Evolutionary conservation across 1,284 basidiomycete genomes (phyloP).

Genomic region (Entoloma clypeatum): DNA sequence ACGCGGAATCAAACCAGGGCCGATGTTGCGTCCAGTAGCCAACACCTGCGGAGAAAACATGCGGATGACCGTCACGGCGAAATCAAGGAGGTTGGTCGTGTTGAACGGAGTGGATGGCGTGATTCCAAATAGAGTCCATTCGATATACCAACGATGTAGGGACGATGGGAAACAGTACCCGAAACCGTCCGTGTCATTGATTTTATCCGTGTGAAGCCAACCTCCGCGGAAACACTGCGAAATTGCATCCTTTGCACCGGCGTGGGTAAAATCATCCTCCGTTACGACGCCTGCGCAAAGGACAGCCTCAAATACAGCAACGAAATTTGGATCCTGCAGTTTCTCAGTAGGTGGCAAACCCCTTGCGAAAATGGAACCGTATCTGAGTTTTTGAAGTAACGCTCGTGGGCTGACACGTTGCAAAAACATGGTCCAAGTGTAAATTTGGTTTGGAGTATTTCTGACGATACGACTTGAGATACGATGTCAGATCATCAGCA

Average conservation of each 20-base stretch:
- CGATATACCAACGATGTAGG: constrained; percentile 19
- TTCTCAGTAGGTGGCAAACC: constrained; percentile 9
- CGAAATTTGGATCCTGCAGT: constrained; percentile 5
- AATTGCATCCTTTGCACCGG: constrained; percentile 9
- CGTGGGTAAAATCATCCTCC: constrained; percentile 2
- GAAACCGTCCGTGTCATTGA: constrained; percentile 2
- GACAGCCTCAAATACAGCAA: constrained; percentile 9
- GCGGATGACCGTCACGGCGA: constrained; percentile 14
- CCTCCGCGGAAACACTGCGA: constrained; percentile 14
- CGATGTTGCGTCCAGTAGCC: constrained; percentile 11
- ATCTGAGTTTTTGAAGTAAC: constrained; percentile 7
- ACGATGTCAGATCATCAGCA: no score
- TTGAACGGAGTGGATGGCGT: constrained; percentile 3
- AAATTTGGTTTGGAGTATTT: no score
- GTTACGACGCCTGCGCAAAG: constrained; percentile 8
- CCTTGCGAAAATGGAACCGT: constrained; percentile 9
- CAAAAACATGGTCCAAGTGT: constrained; percentile 13
- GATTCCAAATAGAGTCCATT: constrained; percentile 14
- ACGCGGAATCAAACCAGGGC: constrained; percentile 16
- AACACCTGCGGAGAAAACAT: constrained; percentile 14
- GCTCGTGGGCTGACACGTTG: constrained; percentile 6
- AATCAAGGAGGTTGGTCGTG: constrained; percentile 11
- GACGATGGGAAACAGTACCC: constrained; percentile 17
- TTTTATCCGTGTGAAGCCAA: constrained; percentile 18
- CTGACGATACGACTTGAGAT: no score